Base-by-base conservation (phyloP, 2,329 filamentous ascomycete genomes). In the Diaporthe citriasiana region DNA sequence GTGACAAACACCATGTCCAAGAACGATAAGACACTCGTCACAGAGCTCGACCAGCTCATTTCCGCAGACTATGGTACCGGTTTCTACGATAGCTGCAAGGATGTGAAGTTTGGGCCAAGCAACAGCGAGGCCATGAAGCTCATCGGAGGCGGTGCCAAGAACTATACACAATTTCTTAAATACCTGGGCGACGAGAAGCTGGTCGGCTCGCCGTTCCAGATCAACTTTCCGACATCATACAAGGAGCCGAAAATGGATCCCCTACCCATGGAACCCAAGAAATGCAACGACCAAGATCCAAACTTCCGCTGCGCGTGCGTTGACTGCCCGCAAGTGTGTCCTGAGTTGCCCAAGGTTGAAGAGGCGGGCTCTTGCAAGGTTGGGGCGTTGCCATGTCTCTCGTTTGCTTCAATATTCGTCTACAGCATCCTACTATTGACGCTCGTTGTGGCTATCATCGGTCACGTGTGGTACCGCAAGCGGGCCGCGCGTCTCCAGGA, bases 51-150 rank as follows among this genome's bases (percentile, higher is more conserved):
- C 80, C 96, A 98, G 80, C 86, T 98, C 8, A 91, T 98, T 78
- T 94, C 95, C 2, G 88, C 95, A 73, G 88, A 93, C 70, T 98
- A 97, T 82, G 95, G 95, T 56, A 88, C 90, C 12, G 95, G 94
- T 1, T 97, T 99, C 85, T 99, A 95, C 82, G 90, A 98, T 83
- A 99, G 97, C 84, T 99, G 97, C 87, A 98, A 98, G 84, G 95
- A 99, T 82, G 96, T 99, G 84, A 99, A 99, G 82, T 98, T 98
- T 80, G 97, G 97, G 47, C 93, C 95, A 9, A 95, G 96, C 55
- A 98, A 98, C 81, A 93, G 94, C 75, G 95, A 93, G 79, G 97
- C 96, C 22, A 99, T 99, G 90, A 93, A 96, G 79, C 92, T 99
- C 78, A 98, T 99, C 75, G 97, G 97, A 42, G 97, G 97, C 22